Percentiles rank a stretch among this genome's conserved stretches.
Evolutionary conservation across 345 rosid species (phyloP).

Genomic region (Boechera stricta): DNA sequence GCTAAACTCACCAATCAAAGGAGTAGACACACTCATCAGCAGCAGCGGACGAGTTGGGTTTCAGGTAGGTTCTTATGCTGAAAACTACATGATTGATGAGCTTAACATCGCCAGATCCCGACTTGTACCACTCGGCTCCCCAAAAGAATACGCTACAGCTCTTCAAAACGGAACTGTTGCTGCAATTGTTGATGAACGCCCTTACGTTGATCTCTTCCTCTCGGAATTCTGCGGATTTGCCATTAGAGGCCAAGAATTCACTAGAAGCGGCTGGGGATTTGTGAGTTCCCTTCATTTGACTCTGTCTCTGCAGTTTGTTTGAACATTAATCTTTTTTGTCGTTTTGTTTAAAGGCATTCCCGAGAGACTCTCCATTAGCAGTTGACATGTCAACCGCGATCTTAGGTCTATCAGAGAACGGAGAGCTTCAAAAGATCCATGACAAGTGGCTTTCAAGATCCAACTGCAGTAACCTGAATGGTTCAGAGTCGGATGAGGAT

Average conservation of each 20-base stretch:
- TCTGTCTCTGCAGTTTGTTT: background rate
- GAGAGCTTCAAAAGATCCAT: constrained; percentile 77
- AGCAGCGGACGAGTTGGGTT: constrained; percentile 62
- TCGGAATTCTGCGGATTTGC: constrained; percentile 72
- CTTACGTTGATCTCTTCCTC: constrained; percentile 82
- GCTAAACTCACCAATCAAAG: constrained; percentile 83
- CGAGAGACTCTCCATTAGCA: constrained; percentile 85
- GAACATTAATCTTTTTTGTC: background rate
- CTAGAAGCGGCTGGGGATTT: constrained; percentile 91
- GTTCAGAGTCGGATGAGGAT: constrained; percentile 44
- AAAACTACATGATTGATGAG: constrained; percentile 75
- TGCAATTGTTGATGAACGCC: constrained; percentile 80
- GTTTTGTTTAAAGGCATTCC: constrained; percentile 64
- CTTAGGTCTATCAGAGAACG: constrained; percentile 78
- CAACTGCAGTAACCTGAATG: constrained; percentile 50
- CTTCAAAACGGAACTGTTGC: constrained; percentile 75
- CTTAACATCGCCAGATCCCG: constrained; percentile 74
- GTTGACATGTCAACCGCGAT: constrained; percentile 91
- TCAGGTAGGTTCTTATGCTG: constrained; percentile 86
- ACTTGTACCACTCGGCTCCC: constrained; percentile 81
- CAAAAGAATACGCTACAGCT: constrained; percentile 73
- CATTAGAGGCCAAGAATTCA: constrained; percentile 80
- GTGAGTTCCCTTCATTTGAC: constrained; percentile 56
- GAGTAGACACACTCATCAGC: constrained; percentile 73
- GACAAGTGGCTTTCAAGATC: constrained; percentile 68